Base-by-base conservation (phyloP, 345 rosid genomes). In the Brassica juncea region DNA sequence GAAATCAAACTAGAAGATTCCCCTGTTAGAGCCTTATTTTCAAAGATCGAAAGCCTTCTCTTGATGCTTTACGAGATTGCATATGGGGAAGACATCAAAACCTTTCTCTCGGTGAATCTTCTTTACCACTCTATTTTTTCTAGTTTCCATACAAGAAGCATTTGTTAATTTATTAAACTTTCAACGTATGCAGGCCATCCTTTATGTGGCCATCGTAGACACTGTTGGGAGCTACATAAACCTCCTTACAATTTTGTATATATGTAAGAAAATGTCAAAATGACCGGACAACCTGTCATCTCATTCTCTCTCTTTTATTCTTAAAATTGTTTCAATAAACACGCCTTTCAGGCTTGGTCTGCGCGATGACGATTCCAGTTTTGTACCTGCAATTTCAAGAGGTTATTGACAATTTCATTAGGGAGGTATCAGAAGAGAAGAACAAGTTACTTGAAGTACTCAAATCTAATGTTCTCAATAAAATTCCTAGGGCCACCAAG, bases 151-250 rank as follows among this genome's bases (percentile, higher is more conserved):
- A 49, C 37, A 62, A 55, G 10, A 64, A 35, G 42, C 55, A 31
- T 30, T 59, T 68, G 62, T 77, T 70, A 25, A 71, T 30, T 66
- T 35, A 68, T 44, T 59, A 49, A 14, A 76, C 32, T 8, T 42
- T 54, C 5, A 8, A 11, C 57, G 5, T 63, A n/a, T 55, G 27
- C 81, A 78, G 81, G 58, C 76, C 23, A 64, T 78, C 52, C 1
- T 78, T 28, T 78, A 72, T 70, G 67, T 78, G 68, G 25, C n/a
- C 68, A 78, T 72, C 77, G 9, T 78, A 57, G 60, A 72, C 77
- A 39, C 27, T 61, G 7, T 72, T 57, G 82, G 72, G 67, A 72
- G 73, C 77, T 72, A 57, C 77, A 30, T 78, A 21, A 66, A 27
- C 62, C 37, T 78, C 52, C 62, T 78, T 28, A 66, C 82, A 1